Conservation (phyloP, 2,329 filamentous ascomycete species). For the Periconia macrospinosa region DNA sequence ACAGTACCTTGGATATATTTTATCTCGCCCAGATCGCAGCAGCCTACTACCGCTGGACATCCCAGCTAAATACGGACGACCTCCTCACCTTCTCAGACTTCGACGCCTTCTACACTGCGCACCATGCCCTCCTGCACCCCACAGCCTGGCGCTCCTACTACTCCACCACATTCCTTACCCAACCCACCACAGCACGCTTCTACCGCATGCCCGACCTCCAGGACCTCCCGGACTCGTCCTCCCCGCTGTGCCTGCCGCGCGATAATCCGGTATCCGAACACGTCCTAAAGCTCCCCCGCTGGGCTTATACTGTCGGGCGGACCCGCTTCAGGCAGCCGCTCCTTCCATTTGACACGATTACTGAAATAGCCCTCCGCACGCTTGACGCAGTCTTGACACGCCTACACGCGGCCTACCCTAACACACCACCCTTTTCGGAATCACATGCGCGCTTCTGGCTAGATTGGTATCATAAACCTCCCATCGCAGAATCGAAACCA, state of each 20-base stretch:
- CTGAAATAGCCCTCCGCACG: conserved; percentile 12
- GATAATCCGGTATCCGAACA: conserved; percentile 10
- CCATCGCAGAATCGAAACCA: conserved; percentile 8
- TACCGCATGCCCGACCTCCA: conserved; percentile 13
- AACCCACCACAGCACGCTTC: conserved; percentile 12
- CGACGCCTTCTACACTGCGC: conserved; percentile 11
- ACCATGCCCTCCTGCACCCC: conserved; percentile 9
- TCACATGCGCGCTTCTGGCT: conserved; percentile 14
- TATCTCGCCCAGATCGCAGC: conserved; percentile 12
- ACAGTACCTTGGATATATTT: conserved; percentile 14
- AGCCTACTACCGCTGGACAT: conserved; percentile 10
- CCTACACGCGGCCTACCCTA: conserved; percentile 9
- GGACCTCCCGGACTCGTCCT: conserved; percentile 12
- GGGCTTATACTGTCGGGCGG: conserved; percentile 11
- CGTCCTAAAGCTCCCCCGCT: conserved; percentile 12
- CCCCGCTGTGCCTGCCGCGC: conserved; percentile 8
- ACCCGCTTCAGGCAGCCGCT: conserved; percentile 8
- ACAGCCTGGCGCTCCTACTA: conserved; percentile 13
- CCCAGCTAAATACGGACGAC: conserved; percentile 9
- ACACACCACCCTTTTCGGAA: conserved; percentile 10
- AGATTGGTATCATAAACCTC: conserved; percentile 8
- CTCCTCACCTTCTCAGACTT: conserved; percentile 9
- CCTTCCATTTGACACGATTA: conserved; percentile 12
- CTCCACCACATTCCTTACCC: conserved; percentile 13
- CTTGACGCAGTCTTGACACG: conserved; percentile 11